Base-by-base conservation (phyloP, 139 green algal genomes). In the Medakamo hakoo region DNA sequence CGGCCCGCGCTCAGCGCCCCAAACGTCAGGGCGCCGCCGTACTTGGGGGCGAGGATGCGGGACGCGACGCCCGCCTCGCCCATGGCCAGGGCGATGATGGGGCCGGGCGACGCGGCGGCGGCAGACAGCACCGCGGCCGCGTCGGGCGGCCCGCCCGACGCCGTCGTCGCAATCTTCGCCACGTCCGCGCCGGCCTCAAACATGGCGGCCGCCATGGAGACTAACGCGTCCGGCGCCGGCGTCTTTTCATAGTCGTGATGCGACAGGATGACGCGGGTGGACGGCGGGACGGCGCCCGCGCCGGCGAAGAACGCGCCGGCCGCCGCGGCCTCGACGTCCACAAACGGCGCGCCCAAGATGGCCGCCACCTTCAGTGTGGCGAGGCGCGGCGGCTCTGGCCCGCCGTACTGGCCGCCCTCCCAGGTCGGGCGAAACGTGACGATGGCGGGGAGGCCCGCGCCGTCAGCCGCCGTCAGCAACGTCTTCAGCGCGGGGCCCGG, bases 21-120 rank as follows among this genome's bases (percentile, higher is more conserved):
- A 83, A 98, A 98, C 1, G 92, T 98, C 16, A 98, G 78, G 69
- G 82, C 87, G 30, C 80, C 87, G 24, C 93, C 91, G 70, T 86
- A 96, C 75, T 98, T 98, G 49, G 86, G 78, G 0, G 92, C 89
- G 59, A 98, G 79, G 58, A 98, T 63, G 27, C 92, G 76, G 1
- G 77, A 88, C 48, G 89, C 79, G 24, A 85, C 64, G 20, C 92
- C 92, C 4, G 68, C 71, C 66, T 95, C 90, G 1, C 90, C 90
- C 92, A 98, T 98, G 24, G 82, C 78, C 29, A 98, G 68, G 0
- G 83, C 84, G 49, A 98, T 96, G 31, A 81, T 87, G 30, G 85
- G 86, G 24, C 73, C 85, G 85, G 76, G 49, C 59, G 56, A 25
- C 31, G 23, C 22, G 23, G 19, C 22, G 4, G 58, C 49, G 60